Percentiles rank a stretch among this genome's conserved stretches.
These are phyloP conservation scores for Blumeriella jaapii DNA, from an alignment of 2,329 filamentous ascomycete species.

Conservation along the genomic window DNA sequence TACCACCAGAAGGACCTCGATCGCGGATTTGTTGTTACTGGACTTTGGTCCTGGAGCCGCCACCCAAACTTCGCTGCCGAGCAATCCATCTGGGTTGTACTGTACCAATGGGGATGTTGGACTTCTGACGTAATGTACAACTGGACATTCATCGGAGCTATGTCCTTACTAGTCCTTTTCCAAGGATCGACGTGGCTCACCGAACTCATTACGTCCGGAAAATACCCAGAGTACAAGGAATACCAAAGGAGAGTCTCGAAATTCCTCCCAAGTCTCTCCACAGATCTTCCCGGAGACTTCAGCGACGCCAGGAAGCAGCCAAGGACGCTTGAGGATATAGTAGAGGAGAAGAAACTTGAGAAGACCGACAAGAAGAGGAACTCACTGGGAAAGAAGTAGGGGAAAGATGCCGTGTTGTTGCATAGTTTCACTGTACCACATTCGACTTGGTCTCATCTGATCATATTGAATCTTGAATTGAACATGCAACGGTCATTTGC, in stretches of 20 bases:
- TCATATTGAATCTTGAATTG: too few relatives aligned
- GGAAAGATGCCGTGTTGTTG: background rate
- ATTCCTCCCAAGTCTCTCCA: constrained; percentile 52
- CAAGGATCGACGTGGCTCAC: constrained; percentile 84
- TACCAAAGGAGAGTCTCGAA: constrained; percentile 77
- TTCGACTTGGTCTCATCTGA: too few relatives aligned
- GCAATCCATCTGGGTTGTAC: constrained; percentile 75
- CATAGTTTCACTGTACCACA: background rate
- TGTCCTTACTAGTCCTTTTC: constrained; percentile 68
- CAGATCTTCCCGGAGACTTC: constrained; percentile 20
- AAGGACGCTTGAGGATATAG: constrained; percentile 12
- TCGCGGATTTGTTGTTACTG: constrained; percentile 74
- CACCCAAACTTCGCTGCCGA: constrained; percentile 95
- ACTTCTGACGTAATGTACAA: constrained; percentile 59
- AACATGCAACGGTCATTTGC: too few relatives aligned
- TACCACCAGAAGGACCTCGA: constrained; percentile 69
- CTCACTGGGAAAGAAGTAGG: background rate
- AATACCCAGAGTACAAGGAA: constrained; percentile 78
- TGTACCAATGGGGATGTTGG: constrained; percentile 83
- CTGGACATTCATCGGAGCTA: constrained; percentile 64
- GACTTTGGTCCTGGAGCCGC: constrained; percentile 77
- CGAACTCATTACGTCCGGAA: constrained; percentile 65
- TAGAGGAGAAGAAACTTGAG: constrained; percentile 6
- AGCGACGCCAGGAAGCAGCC: constrained; percentile 16
- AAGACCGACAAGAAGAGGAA: constrained; percentile 1